Percentiles rank a stretch among this genome's conserved stretches.
These are phyloP conservation scores for Monilinia fructigena DNA, from an alignment of 2,329 filamentous ascomycete species.

Conservation along the genomic window DNA sequence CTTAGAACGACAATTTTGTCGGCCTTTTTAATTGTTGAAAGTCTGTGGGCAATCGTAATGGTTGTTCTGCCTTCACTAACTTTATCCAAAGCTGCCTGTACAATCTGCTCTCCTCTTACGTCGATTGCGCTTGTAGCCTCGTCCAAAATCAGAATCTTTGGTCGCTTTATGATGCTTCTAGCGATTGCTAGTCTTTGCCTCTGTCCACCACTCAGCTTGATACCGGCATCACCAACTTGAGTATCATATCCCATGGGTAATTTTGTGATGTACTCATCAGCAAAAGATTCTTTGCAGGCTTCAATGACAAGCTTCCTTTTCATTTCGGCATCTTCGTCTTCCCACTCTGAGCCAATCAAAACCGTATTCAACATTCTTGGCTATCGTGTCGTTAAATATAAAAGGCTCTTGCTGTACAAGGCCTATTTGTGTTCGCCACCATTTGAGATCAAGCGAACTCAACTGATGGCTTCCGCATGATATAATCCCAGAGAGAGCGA, in stretches of 20 bases:
- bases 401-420: conserved; percentile 69
- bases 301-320: conserved; percentile 60
- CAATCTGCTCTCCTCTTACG: conserved; percentile 50
- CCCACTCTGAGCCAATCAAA: conserved; percentile 53
- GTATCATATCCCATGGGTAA: conserved; percentile 68
- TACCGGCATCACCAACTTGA: conserved; percentile 72
- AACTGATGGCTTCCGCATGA: conserved; percentile 54
- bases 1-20: conserved; percentile 76
- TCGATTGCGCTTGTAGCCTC: conserved; percentile 58
- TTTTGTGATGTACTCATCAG: conserved; percentile 65
- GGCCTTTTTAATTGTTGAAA: conserved; percentile 79
- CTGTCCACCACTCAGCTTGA: conserved; percentile 77
- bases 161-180: conserved; percentile 69
- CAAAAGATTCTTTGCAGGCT: conserved; percentile 66
- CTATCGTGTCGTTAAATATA: conserved; percentile 65
- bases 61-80: conserved; percentile 66
- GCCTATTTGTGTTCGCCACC: conserved; percentile 59
- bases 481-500: conserved; percentile 54
- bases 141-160: conserved; percentile 68
- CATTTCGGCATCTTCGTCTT: conserved; percentile 52
- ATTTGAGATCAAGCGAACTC: conserved; percentile 60
- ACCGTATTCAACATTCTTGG: conserved; percentile 61
- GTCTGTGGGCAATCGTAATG: conserved; percentile 87
- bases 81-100: conserved; percentile 55
- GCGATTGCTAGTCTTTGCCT: conserved; percentile 72